A percentile compares a stretch with the other conserved stretches of the same genome.
Conservation (phyloP, 192 early-diverging fungal genomes). For the Lobulomyces angularis region DNA sequence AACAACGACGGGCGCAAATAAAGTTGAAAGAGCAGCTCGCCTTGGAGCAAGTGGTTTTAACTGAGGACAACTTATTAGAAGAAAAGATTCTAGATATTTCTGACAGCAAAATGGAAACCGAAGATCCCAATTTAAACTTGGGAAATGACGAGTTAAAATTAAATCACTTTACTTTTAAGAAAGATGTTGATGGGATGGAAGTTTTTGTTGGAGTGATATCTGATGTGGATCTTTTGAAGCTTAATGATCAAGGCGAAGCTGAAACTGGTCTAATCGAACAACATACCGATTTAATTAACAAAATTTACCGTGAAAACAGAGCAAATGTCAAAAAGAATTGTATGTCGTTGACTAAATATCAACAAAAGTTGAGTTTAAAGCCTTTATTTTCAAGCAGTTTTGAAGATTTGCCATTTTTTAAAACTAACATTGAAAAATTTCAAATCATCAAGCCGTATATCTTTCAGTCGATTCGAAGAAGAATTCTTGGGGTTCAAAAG, state of each 20-base stretch:
- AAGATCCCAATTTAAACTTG: slow-evolving; percentile 1
- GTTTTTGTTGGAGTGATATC: not conserved
- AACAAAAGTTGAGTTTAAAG: not conserved
- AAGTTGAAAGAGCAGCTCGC: slow-evolving; percentile 6
- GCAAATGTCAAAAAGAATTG: not conserved
- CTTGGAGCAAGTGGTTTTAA: not conserved
- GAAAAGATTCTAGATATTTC: not conserved
- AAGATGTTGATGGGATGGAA: not conserved
- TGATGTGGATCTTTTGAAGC: too few relatives aligned
- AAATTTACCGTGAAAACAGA: too few relatives aligned
- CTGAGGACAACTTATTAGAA: too few relatives aligned
- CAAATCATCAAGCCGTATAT: slow-evolving; percentile 3
- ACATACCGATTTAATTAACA: too few relatives aligned
- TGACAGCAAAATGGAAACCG: not conserved
- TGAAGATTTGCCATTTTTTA: not conserved
- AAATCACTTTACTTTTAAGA: slow-evolving; percentile 1
- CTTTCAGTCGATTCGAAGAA: not conserved
- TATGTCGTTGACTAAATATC: slow-evolving; percentile 4
- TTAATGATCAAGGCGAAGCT: too few relatives aligned
- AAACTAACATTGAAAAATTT: slow-evolving; percentile 1
- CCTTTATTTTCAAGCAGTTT: not conserved
- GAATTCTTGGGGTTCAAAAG: slow-evolving; percentile 3
- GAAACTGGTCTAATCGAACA: too few relatives aligned
- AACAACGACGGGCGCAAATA: too few relatives aligned
- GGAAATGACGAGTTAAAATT: not conserved